A percentile compares a stretch with the other conserved stretches of the same genome.
Evolutionary conservation across 1,284 basidiomycete genomes (phyloP).

Genomic region (Microbotryum silenes-acaulis): DNA sequence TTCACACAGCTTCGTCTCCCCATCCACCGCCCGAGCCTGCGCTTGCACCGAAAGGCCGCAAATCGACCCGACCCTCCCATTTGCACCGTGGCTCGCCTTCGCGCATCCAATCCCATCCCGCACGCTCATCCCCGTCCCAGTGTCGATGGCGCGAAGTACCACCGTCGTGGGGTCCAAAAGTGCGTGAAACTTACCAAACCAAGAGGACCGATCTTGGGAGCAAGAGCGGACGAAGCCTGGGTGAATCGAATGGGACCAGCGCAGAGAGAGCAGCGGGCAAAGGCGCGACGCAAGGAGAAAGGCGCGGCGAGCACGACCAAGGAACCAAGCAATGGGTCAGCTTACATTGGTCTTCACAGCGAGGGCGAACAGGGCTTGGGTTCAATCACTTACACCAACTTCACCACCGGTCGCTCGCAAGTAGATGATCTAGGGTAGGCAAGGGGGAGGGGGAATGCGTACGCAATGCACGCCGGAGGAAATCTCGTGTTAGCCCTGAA

Average conservation of each 20-base stretch:
- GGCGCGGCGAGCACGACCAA: no score
- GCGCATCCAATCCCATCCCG: no score
- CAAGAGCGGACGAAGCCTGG: conserved; percentile 84
- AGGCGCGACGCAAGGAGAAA: no score
- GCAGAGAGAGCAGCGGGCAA: no score
- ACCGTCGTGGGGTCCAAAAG: not conserved
- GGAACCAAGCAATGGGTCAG: no score
- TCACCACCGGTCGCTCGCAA: conserved; percentile 98
- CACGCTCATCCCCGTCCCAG: no score
- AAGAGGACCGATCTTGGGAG: conserved; percentile 99
- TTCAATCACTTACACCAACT: conserved; percentile 56
- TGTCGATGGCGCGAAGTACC: no score
- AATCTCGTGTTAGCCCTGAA: conserved; percentile 25
- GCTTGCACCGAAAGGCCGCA: no score
- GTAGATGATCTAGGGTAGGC: conserved; percentile 71
- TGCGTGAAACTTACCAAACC: conserved; percentile 70
- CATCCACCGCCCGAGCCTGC: not conserved
- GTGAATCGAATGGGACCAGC: no score
- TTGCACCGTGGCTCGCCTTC: not conserved
- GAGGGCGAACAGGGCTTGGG: not conserved
- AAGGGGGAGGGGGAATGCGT: conserved; percentile 39
- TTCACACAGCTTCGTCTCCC: no score
- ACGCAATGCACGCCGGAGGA: not conserved
- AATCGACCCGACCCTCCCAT: not conserved
- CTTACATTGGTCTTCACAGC: not conserved